phyloP scores from a whole-genome alignment of 2,329 filamentous ascomycete genomes.

The Fusarium nygamai region DNA sequence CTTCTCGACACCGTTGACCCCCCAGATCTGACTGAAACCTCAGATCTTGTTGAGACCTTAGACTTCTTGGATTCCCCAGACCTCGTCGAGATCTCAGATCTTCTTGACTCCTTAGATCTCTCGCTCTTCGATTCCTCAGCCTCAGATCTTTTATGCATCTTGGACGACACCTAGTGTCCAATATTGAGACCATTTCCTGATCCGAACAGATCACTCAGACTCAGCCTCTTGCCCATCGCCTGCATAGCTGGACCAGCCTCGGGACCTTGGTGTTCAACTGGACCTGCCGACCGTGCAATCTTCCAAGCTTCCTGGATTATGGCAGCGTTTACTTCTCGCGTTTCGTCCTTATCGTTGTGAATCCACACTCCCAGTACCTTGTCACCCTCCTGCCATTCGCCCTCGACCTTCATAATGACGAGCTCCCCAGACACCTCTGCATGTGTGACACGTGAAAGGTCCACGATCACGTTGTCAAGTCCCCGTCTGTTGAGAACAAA shows the following conservation, averaged over 20 bases:
- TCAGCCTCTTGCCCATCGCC: constrained; percentile 56
- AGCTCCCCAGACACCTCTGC: constrained; percentile 71
- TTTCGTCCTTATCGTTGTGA: constrained; percentile 60
- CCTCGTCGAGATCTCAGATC: background rate
- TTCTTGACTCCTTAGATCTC: background rate
- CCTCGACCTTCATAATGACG: constrained; percentile 58
- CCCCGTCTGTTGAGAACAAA: constrained; percentile 79
- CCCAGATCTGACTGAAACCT: background rate
- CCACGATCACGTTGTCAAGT: constrained; percentile 75
- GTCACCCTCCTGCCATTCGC: constrained; percentile 47
- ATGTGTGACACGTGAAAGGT: constrained; percentile 68
- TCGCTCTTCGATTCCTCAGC: background rate
- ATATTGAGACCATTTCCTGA: constrained; percentile 40
- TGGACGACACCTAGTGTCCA: constrained; percentile 30
- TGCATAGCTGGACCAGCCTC: constrained; percentile 56
- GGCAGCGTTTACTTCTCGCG: constrained; percentile 53
- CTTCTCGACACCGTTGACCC: background rate
- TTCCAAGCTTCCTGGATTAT: constrained; percentile 58
- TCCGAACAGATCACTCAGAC: constrained; percentile 58
- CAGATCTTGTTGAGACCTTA: background rate
- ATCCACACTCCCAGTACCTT: constrained; percentile 66
- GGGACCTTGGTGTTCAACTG: constrained; percentile 42
- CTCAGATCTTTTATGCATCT: constrained; percentile 1
- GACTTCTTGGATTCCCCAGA: background rate
- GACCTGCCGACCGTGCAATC: constrained; percentile 46